phyloP scores from a whole-genome alignment of 2,329 filamentous ascomycete species.

The Geoglossum cookeanum region DNA sequence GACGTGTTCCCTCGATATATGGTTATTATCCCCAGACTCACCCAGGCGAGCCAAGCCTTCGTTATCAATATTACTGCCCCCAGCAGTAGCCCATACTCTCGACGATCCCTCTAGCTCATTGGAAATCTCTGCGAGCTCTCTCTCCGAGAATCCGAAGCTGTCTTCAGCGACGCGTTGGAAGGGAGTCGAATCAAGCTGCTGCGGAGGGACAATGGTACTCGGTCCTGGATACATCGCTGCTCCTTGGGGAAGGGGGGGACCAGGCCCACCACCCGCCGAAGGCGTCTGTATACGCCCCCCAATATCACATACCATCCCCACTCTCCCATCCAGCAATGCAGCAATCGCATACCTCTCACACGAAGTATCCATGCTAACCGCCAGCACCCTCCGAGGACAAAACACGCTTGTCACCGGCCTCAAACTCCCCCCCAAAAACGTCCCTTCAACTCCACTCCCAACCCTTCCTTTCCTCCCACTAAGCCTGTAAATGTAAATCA shows the following conservation, averaged over 20 bases:
- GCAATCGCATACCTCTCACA: conserved; percentile 35
- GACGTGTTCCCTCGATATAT: too few species aligned
- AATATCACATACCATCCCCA: conserved; percentile 42
- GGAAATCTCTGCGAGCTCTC: neutral
- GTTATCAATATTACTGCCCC: neutral
- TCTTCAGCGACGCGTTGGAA: neutral
- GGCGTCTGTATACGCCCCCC: neutral
- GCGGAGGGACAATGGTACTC: neutral
- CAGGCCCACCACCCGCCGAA: neutral
- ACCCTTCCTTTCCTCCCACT: conserved; percentile 11
- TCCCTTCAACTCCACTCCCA: neutral
- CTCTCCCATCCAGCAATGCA: conserved; percentile 37
- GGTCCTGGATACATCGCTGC: neutral
- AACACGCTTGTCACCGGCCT: conserved; percentile 32
- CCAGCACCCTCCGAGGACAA: conserved; percentile 37
- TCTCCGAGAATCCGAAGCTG: neutral
- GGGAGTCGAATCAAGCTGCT: neutral
- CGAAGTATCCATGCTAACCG: conserved; percentile 43
- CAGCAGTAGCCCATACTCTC: neutral
- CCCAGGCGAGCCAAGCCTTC: too few species aligned
- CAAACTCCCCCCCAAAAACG: conserved; percentile 14
- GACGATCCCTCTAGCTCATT: neutral
- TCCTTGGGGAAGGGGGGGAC: neutral
- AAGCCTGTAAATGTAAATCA: conserved; percentile 38
- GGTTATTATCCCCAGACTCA: too few species aligned